phyloP scores from a whole-genome alignment of 2,329 filamentous ascomycete genomes.

The Fusarium heterosporum region DNA sequence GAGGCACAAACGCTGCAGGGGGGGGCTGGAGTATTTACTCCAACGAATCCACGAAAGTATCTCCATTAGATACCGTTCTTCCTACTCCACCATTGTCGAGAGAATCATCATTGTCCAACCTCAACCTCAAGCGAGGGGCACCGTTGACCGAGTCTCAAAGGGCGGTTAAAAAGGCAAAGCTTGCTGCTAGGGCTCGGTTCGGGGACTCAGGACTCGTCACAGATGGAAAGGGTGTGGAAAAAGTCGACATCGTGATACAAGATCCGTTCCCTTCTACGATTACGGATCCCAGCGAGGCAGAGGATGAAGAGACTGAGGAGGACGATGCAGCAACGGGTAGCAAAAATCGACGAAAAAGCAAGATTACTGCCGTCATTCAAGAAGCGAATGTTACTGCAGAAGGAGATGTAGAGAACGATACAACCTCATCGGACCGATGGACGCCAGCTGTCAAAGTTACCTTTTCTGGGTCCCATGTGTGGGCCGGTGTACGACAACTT shows the following conservation, averaged over 20 bases:
- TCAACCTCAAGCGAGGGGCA: constrained; percentile 46
- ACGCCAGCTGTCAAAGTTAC: constrained; percentile 66
- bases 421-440: constrained; percentile 49
- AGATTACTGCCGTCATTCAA: constrained; percentile 52
- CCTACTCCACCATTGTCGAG: constrained; percentile 60
- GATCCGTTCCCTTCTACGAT: constrained; percentile 63
- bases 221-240: constrained; percentile 72
- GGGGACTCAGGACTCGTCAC: constrained; percentile 67
- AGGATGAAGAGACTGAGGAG: constrained; percentile 39
- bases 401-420: constrained; percentile 43
- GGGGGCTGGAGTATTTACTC: constrained; percentile 86
- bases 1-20: constrained; percentile 76
- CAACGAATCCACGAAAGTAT: constrained; percentile 66
- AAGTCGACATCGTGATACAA: constrained; percentile 69
- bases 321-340: constrained; percentile 19
- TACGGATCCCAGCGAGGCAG: constrained; percentile 39
- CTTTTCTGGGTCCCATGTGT: constrained; percentile 82
- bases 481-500: constrained; percentile 81
- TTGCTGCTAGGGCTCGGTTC: constrained; percentile 76
- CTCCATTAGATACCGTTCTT: constrained; percentile 65
- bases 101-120: constrained; percentile 47
- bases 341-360: constrained; percentile 47
- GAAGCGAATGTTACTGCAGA: constrained; percentile 44
- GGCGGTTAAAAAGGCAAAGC: constrained; percentile 67
- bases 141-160: constrained; percentile 48